Evolutionary conservation across 257 asterid genomes (phyloP), one percentile per base, ranked within the genome.

Genomic region (Nicotiana benthamiana): DNA sequence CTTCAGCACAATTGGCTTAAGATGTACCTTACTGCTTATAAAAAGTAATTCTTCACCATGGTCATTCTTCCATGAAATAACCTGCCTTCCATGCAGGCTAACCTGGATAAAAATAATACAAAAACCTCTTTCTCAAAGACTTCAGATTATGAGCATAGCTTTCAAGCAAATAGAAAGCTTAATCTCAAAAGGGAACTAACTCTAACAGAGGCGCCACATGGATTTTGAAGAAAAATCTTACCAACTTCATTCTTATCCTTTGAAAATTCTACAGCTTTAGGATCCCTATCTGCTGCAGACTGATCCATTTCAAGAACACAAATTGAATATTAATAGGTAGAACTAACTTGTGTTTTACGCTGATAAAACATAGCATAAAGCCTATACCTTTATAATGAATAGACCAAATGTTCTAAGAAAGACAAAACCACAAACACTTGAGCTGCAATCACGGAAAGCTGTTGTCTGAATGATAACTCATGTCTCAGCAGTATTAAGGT

Each of bases 71-170:
- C 97, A 94, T 11, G 98, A 94, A 51, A 93, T 95, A 78, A 94
- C 97, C 86, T 93, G 97, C 32, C 97, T 97, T 65, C 98, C 98
- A 77, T 92, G 93, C 68, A 94, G 93, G 86, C 97, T 94, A 57
- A 94, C 87, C 98, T 94, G 90, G 68, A 85, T 15, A 65, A 24
- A 24, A 51, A 18, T 26, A 74, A 30, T 32, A 28, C 81, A 63
- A 79, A 7, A 78, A 46, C 22, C 32, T 48, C 15, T n/a, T 24
- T 48, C 64, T n/a, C 10, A 16, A 32, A 48, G 32, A 11, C 27
- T 11, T 57, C 27, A 46, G 43, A 24, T 40, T 57, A n/a, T 17
- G 26, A 40, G 1, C 66, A 1, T 32, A 56, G 12, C 26, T 75
- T 16, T 43, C 54, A 62, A 0, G 24, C 40, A 30, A 79, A 68